Evolutionary conservation across 352 stramenopile species (phyloP), one percentile per base, ranked within the genome.

Genomic region (Phytophthora pistaciae): DNA sequence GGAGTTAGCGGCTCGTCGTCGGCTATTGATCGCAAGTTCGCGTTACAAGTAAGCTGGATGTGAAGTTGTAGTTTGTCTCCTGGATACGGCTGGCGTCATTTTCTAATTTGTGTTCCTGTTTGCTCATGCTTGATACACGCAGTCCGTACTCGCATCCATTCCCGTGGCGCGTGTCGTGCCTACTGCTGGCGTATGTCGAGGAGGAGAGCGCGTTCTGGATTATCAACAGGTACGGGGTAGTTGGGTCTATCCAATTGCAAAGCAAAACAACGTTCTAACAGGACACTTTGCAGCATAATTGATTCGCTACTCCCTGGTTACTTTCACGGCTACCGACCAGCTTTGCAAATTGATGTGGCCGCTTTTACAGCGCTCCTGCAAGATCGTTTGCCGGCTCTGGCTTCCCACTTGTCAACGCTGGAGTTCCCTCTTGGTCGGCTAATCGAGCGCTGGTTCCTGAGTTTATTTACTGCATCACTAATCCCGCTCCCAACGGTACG

Each of bases 121-220:
- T 11, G 38, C n/a, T 4, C 72, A 27, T 44, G 56, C 13, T 57
- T 52, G n/a, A 18, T 60, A 14, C 46, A 75, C 59, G 50, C 40
- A 94, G 88, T 33, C 86, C 80, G 20, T 94, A 85, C 29, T 91
- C 85, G 2, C 84, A 95, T 56, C 86, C 88, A 44, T 93, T 85
- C 55, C 79, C 86, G 1, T 95, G 88, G 88, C 74, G 82, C 66
- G 83, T 92, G 2, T 76, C 72, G 20, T 92, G 86, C 36, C 60
- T 95, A 23, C 68, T 95, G 10, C 62, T 95, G 25, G 86, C 86
- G 0, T 95, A 95, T 27, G 70, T 93, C 5, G 88, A 95, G 60
- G 88, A 95, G 81, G 88, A 93, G 33, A 90, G 73, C 11, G 79
- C 83, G 4, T 95, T 95, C 55, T 95, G 88, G 88, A 86, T 95